Evolutionary conservation across 2,329 filamentous ascomycete species (phyloP).

Genomic region (Zymoseptoria pseudotritici): DNA sequence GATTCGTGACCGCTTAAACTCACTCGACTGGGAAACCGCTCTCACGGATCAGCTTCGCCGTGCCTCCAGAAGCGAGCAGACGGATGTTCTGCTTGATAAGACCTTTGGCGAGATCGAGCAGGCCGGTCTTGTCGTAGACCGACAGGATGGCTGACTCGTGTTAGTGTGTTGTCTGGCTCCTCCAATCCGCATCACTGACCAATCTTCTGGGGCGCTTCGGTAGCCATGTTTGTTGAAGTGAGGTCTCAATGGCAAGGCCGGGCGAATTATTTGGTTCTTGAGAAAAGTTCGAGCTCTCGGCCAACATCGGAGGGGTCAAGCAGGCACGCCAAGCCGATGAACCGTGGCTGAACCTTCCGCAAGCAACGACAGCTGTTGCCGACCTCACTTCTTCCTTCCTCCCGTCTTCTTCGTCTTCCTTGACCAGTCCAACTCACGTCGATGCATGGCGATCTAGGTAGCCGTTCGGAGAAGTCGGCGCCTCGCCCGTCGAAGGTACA

Average conservation of each 20-base stretch:
- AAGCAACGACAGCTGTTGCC: too few relatives aligned
- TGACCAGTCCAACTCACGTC: too few relatives aligned
- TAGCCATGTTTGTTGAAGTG: slow-evolving; percentile 13
- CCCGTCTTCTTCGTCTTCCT: too few relatives aligned
- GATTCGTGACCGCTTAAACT: slow-evolving; percentile 26
- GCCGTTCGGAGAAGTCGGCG: too few relatives aligned
- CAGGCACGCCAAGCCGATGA: too few relatives aligned
- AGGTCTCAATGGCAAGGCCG: background rate
- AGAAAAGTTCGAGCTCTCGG: too few relatives aligned
- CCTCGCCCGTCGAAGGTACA: too few relatives aligned
- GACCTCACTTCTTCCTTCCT: too few relatives aligned
- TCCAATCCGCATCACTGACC: slow-evolving; percentile 7
- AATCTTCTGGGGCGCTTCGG: slow-evolving; percentile 19
- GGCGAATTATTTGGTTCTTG: background rate
- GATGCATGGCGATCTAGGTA: too few relatives aligned
- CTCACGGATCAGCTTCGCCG: slow-evolving; percentile 92
- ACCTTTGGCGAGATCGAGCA: slow-evolving; percentile 86
- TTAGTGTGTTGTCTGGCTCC: background rate
- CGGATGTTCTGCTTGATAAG: slow-evolving; percentile 83
- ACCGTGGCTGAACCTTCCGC: too few relatives aligned
- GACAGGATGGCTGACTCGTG: slow-evolving; percentile 69
- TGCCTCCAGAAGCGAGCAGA: slow-evolving; percentile 89
- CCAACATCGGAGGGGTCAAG: too few relatives aligned
- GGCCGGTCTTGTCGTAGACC: slow-evolving; percentile 96
- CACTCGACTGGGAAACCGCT: slow-evolving; percentile 93